Base-by-base conservation (phyloP, 352 stramenopile genomes). In the Sclerospora graminicola region DNA sequence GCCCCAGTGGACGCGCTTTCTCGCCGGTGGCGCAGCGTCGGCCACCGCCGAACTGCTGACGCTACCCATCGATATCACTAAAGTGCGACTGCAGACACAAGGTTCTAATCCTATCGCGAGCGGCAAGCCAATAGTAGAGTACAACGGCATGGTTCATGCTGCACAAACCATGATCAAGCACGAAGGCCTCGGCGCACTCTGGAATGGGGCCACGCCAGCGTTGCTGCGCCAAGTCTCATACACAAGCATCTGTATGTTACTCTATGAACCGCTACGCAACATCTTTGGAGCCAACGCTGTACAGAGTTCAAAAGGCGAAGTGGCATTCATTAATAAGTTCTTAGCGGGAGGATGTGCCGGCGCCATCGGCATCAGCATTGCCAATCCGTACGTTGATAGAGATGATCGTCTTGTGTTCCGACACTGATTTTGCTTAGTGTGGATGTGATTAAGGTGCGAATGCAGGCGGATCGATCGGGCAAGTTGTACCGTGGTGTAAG, bases 381-480 rank as follows among this genome's bases (percentile, higher is more conserved):
- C 79, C n/a, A 94, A 94, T 42, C 82, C 82, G 79, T 91, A 77
- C 47, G 76, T 70, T 32, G 8, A 46, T 16, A 48, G 8, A 9
- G 1, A 8, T 34, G 0, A 7, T 29, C 19, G n/a, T 28, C 8
- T 50, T 45, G 15, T 51, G 4, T 28, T 52, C 4, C 11, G 18
- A 18, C 15, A 18, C 16, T 41, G 30, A 38, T 40, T 48, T 44
- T 57, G 16, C 49, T 8, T 47, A 90, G 79, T 10, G 68, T 90
- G 41, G 82, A 94, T 52, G 82, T 94, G 30, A 89, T 94, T 55
- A 94, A 94, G 57, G 76, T 91, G 33, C 78, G 76, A 2, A 90
- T 94, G 77, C 82, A 94, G 47, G 73, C 74, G 0, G 71, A 87
- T 40, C 73, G 76, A 19, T 64, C 76, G 2, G 79, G 77, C 13